phyloP scores from a whole-genome alignment of 208 protist genomes.

The Crithidia thermophila region DNA sequence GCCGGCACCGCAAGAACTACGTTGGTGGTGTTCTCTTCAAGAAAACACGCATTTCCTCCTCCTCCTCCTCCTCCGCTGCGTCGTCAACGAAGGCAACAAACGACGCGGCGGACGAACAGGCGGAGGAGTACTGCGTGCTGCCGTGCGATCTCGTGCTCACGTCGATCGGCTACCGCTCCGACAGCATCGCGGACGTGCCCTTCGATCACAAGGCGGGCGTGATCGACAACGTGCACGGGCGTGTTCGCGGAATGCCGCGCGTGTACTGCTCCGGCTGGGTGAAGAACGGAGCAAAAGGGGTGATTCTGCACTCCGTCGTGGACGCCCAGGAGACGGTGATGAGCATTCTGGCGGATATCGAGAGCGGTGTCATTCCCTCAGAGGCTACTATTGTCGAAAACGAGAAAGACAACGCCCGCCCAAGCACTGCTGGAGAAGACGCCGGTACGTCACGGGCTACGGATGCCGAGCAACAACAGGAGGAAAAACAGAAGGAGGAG shows the following conservation, averaged over 20 bases:
- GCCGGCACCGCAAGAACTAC: conserved; percentile 38
- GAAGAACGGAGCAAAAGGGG: conserved; percentile 90
- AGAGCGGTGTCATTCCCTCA: conserved; percentile 44
- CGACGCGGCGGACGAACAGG: background rate
- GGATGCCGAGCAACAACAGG: conserved; percentile 18
- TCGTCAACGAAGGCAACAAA: background rate
- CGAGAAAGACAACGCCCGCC: conserved; percentile 4
- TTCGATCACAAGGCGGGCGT: conserved; percentile 72
- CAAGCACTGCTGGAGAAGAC: no score
- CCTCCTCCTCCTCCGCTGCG: background rate
- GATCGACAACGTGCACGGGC: conserved; percentile 71
- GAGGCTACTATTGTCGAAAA: conserved; percentile 18
- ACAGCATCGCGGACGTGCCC: conserved; percentile 63
- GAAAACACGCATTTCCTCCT: background rate
- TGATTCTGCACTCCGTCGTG: conserved; percentile 83
- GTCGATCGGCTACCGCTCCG: conserved; percentile 79
- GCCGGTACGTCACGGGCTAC: no score
- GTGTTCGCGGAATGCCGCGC: conserved; percentile 69
- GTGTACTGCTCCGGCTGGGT: conserved; percentile 93
- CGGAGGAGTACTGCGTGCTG: conserved; percentile 51
- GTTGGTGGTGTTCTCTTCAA: conserved; percentile 83
- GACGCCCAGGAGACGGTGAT: conserved; percentile 80
- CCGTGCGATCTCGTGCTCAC: conserved; percentile 89
- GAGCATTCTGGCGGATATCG: conserved; percentile 69
- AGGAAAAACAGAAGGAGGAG: background rate